Evolutionary conservation across 2,329 filamentous ascomycete genomes (phyloP).

Genomic region (Clarireedia hainanense): DNA sequence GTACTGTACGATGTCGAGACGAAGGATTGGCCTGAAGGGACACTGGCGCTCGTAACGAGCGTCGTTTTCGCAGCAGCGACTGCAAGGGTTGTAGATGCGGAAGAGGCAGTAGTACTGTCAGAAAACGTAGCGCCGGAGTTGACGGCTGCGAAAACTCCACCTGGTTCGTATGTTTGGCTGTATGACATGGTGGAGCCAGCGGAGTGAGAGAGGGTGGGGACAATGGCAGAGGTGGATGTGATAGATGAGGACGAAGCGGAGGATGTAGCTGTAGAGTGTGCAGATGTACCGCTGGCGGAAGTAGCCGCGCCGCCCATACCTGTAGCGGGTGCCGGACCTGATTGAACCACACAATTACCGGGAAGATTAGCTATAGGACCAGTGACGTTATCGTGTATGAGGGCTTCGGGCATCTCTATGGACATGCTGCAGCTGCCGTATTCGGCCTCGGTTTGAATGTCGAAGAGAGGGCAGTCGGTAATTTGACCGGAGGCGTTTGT

Average conservation of each 20-base stretch:
- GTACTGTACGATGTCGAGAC: slow-evolving; percentile 48
- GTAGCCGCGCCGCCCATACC: not conserved
- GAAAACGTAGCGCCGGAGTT: slow-evolving; percentile 2
- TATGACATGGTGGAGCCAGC: slow-evolving; percentile 18
- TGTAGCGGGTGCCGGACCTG: slow-evolving; percentile 33
- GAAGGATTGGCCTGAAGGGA: slow-evolving; percentile 22
- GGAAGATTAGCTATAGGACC: slow-evolving; percentile 52
- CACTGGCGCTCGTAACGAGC: slow-evolving; percentile 17
- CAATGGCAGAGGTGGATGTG: slow-evolving; percentile 8
- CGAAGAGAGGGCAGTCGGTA: slow-evolving; percentile 68
- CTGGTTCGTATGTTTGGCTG: slow-evolving; percentile 19
- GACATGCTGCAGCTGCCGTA: slow-evolving; percentile 54
- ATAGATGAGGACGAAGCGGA: slow-evolving; percentile 10
- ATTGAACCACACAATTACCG: slow-evolving; percentile 47
- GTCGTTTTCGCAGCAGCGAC: not conserved
- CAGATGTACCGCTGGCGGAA: slow-evolving; percentile 8
- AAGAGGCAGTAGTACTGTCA: not conserved
- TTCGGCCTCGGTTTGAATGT: slow-evolving; percentile 44
- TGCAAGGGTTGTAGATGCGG: too few relatives aligned
- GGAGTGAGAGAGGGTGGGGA: slow-evolving; percentile 25
- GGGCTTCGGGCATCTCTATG: slow-evolving; percentile 37
- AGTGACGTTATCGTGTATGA: slow-evolving; percentile 52
- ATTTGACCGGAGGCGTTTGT: slow-evolving; percentile 63
- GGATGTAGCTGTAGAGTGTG: slow-evolving; percentile 10
- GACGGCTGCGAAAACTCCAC: slow-evolving; percentile 28